Evolutionary conservation across 2,329 filamentous ascomycete genomes (phyloP).

Genomic region (Penicillium vulpinum): DNA sequence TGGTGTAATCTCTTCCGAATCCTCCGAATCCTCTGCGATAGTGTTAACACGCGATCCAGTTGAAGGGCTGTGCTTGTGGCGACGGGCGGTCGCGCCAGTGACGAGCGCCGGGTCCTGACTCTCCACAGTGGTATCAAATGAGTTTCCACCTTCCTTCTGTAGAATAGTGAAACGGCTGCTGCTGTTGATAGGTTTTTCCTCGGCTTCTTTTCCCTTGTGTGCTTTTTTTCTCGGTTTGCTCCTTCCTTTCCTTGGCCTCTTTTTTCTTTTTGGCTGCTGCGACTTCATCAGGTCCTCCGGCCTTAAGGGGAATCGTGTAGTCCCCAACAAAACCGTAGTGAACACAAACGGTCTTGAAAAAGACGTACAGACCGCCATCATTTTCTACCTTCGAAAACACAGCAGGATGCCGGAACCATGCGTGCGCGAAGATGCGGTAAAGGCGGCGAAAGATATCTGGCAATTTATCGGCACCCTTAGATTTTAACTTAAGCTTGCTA

Average conservation of each 20-base stretch:
- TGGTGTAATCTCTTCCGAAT: conserved; percentile 50
- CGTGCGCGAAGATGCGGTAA: conserved; percentile 96
- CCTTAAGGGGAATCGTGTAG: conserved; percentile 91
- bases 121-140: conserved; percentile 19
- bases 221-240: not conserved
- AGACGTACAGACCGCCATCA: conserved; percentile 86
- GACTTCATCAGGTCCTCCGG: conserved; percentile 72
- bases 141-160: conserved; percentile 33
- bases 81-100: conserved; percentile 70
- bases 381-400: conserved; percentile 94
- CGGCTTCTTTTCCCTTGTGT: not conserved
- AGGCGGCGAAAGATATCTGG: conserved; percentile 77
- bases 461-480: conserved; percentile 40
- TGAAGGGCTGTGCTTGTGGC: conserved; percentile 80
- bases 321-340: conserved; percentile 88
- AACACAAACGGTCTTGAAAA: conserved; percentile 94
- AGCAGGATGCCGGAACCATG: conserved; percentile 95
- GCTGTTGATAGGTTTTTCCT: conserved; percentile 27
- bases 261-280: conserved; percentile 15
- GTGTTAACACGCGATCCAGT: conserved; percentile 76
- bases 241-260: not conserved
- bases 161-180: conserved; percentile 40
- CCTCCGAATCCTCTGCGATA: conserved; percentile 80
- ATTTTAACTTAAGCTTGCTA: conserved; percentile 68
- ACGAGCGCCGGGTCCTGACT: conserved; percentile 51